phyloP scores from a whole-genome alignment of 495 filamentous ascomycete genomes.

The Neurospora intermedia region DNA sequence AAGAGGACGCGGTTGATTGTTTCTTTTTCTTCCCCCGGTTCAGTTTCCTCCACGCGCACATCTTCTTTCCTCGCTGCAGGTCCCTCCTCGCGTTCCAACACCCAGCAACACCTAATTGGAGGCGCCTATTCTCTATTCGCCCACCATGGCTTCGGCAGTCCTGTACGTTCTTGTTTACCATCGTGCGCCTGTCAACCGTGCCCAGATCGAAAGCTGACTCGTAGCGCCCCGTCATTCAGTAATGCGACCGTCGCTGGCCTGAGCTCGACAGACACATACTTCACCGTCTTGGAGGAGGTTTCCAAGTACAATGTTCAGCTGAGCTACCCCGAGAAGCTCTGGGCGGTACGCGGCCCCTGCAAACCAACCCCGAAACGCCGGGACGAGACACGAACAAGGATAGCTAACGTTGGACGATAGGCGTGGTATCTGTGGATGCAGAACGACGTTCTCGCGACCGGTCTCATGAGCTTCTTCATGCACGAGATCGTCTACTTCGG shows the following conservation, averaged over 20 bases:
- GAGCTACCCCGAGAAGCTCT: constrained; percentile 72
- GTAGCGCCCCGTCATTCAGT: constrained; percentile 21
- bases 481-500: constrained; percentile 94
- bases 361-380: not conserved
- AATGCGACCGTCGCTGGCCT: constrained; percentile 40
- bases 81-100: not conserved
- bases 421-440: constrained; percentile 95
- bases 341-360: constrained; percentile 56
- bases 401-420: constrained; percentile 19
- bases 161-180: constrained; percentile 21
- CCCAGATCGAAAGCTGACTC: constrained; percentile 10
- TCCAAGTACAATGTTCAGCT: constrained; percentile 79
- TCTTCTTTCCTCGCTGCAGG: not conserved
- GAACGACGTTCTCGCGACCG: constrained; percentile 90
- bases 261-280: constrained; percentile 51
- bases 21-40: constrained; percentile 4
- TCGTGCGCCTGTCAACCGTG: not conserved
- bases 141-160: constrained; percentile 28
- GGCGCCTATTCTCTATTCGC: not conserved
- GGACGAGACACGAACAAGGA: not conserved
- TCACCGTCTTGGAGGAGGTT: constrained; percentile 77
- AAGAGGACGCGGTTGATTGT: not conserved
- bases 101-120: not conserved
- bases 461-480: constrained; percentile 93
- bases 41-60: not conserved